These are phyloP conservation scores for Penicillium flavigenum DNA, from an alignment of 495 filamentous ascomycete species.

Conservation along the genomic window DNA sequence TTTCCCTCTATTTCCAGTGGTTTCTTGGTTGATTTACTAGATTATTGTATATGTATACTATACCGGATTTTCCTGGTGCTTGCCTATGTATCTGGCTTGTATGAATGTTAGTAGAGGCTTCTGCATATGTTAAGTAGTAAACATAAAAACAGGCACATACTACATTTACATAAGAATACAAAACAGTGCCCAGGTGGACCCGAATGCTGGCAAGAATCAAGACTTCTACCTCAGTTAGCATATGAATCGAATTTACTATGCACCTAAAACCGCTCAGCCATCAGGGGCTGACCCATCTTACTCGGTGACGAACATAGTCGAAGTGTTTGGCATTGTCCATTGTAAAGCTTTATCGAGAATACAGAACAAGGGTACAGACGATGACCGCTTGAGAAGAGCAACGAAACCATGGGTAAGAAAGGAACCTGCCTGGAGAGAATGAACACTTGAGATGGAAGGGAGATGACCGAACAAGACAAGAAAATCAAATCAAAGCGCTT, in stretches of 20 bases:
- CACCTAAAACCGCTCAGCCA: not conserved
- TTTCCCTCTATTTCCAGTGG: constrained; percentile 7
- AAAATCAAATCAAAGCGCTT: constrained; percentile 30
- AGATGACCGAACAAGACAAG: constrained; percentile 24
- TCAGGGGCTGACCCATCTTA: not conserved
- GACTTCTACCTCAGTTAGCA: not conserved
- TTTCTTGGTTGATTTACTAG: constrained; percentile 1
- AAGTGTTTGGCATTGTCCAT: constrained; percentile 23
- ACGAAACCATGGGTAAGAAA: constrained; percentile 22
- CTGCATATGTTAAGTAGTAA: not conserved
- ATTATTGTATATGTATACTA: constrained; percentile 9
- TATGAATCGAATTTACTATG: not conserved
- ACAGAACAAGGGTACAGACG: constrained; percentile 21
- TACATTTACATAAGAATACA: not conserved
- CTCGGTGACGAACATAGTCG: not conserved
- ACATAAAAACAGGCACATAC: not conserved
- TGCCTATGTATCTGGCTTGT: not conserved
- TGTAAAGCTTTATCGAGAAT: constrained; percentile 18
- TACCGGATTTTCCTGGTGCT: not conserved
- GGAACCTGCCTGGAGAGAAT: constrained; percentile 25
- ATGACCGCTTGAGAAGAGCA: constrained; percentile 29
- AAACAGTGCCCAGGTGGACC: not conserved
- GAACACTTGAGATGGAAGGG: constrained; percentile 21
- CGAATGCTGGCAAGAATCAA: not conserved
- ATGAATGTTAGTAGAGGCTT: not conserved